These are phyloP conservation scores for Hondaea fermentalgiana DNA, from an alignment of 108 stramenopile species.

Conservation along the genomic window DNA sequence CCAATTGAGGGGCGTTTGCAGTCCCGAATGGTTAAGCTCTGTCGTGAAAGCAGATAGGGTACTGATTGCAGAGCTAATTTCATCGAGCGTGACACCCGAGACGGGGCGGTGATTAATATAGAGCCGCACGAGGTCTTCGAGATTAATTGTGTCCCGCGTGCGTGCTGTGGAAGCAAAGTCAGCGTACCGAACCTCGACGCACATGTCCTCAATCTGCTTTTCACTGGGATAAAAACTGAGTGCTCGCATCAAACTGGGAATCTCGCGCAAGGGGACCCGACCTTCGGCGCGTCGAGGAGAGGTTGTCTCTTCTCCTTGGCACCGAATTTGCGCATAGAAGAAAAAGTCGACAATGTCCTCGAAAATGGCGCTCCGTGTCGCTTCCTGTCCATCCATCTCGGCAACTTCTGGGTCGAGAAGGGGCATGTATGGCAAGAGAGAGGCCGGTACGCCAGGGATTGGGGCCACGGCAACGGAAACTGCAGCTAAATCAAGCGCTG, in stretches of 20 bases:
- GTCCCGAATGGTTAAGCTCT: too few species aligned
- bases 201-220: constrained; percentile 42
- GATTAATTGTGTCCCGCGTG: background rate
- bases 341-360: constrained; percentile 56
- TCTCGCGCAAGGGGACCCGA: constrained; percentile 35
- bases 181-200: constrained; percentile 45
- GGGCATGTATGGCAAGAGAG: constrained; percentile 34
- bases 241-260: constrained; percentile 51
- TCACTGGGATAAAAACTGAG: constrained; percentile 55
- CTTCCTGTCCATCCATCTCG: background rate
- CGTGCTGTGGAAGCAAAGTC: constrained; percentile 41
- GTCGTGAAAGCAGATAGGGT: background rate
- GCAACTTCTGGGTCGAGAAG: constrained; percentile 28
- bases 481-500: background rate
- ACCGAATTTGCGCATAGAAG: constrained; percentile 49
- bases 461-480: background rate
- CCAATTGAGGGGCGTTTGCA: background rate
- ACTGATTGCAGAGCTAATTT: constrained; percentile 26
- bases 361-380: constrained; percentile 33
- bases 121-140: constrained; percentile 37
- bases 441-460: background rate
- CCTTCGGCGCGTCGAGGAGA: constrained; percentile 27
- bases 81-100: constrained; percentile 22
- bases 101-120: constrained; percentile 59
- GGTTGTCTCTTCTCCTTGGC: constrained; percentile 49